A percentile compares a stretch with the other conserved stretches of the same genome.
Evolutionary conservation across 352 stramenopile genomes (phyloP).

Genomic region (Phytopythium mirpurense): DNA sequence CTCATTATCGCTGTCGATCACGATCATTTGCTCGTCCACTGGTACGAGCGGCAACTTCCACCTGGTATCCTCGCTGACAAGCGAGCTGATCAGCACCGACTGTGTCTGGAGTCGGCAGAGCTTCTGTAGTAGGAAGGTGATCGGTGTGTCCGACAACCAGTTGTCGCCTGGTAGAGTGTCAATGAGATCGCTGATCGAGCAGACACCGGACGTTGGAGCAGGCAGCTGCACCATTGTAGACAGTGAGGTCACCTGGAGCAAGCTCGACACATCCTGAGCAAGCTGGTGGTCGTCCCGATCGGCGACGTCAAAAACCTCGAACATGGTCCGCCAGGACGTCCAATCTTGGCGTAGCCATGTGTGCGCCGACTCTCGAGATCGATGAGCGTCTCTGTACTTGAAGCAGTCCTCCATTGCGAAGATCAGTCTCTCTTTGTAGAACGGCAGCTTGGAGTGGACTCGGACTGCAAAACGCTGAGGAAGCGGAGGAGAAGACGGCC

Average conservation of each 20-base stretch:
- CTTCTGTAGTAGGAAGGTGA: background rate
- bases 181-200: background rate
- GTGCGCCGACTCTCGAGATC: background rate
- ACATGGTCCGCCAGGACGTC: background rate
- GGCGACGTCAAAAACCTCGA: background rate
- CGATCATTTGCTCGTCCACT: background rate
- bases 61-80: background rate
- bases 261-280: background rate
- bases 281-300: background rate
- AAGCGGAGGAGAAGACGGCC: background rate
- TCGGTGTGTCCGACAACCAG: background rate
- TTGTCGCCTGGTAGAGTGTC: background rate
- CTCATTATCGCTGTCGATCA: background rate
- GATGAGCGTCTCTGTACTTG: too few species aligned
- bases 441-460: background rate
- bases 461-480: background rate
- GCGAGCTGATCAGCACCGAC: background rate
- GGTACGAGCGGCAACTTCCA: background rate
- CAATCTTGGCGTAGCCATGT: background rate
- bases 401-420: slow-evolving; percentile 1
- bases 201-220: background rate
- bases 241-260: background rate
- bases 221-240: background rate
- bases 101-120: background rate
- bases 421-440: background rate